A percentile compares a stretch with the other conserved stretches of the same genome.
phyloP scores from a whole-genome alignment of 1,284 basidiomycete species.

The Trichosporon sp. region DNA sequence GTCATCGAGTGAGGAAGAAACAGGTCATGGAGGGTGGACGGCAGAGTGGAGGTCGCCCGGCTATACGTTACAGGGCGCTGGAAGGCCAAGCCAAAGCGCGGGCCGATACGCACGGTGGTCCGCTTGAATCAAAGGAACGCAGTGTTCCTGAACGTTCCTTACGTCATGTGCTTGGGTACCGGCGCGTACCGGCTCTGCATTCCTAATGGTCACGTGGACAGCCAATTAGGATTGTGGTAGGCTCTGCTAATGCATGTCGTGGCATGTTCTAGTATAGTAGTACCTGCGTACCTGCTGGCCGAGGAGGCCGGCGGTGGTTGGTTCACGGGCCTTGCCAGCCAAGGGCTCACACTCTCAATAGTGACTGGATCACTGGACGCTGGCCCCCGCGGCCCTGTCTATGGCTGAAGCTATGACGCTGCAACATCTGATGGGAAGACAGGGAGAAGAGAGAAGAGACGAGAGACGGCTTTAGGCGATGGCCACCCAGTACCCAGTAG shows the following conservation, averaged over 20 bases:
- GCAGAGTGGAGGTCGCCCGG: neutral
- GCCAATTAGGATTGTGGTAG: neutral
- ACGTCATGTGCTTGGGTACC: neutral
- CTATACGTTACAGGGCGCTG: too few relatives aligned
- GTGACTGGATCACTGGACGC: neutral
- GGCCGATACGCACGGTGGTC: too few relatives aligned
- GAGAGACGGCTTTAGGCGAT: too few relatives aligned
- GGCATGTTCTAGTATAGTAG: neutral
- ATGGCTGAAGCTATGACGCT: neutral
- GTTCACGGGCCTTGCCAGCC: neutral
- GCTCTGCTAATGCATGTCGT: neutral
- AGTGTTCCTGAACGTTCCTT: too few relatives aligned
- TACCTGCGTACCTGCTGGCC: neutral
- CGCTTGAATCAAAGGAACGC: neutral
- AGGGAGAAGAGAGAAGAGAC: too few relatives aligned
- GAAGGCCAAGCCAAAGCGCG: neutral
- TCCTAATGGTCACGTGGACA: neutral
- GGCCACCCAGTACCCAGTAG: neutral
- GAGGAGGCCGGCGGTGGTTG: too few relatives aligned
- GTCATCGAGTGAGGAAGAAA: too few relatives aligned
- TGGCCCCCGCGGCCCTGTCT: neutral
- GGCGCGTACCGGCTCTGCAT: neutral
- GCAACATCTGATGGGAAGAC: neutral
- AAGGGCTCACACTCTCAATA: neutral
- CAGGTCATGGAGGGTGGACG: too few relatives aligned